These are phyloP conservation scores for Lasiodiplodia citricola DNA, from an alignment of 2,329 filamentous ascomycete genomes.

Conservation along the genomic window DNA sequence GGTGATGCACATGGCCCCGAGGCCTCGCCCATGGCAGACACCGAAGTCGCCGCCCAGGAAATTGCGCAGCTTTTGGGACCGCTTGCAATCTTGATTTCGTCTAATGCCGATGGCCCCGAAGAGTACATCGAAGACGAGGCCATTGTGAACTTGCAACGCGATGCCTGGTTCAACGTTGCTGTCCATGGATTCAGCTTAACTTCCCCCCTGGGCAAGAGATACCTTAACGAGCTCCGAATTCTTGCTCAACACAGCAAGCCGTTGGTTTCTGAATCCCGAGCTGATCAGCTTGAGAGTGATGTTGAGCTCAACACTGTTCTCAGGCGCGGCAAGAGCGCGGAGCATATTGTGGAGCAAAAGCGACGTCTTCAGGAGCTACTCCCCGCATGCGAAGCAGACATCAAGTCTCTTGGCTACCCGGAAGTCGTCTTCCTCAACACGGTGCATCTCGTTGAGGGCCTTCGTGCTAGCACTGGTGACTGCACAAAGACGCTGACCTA, in stretches of 20 bases:
- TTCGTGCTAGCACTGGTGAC: slow-evolving; percentile 84
- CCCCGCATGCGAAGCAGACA: slow-evolving; percentile 76
- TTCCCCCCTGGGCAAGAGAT: slow-evolving; percentile 73
- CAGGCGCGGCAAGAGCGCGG: slow-evolving; percentile 80
- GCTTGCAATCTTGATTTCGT: slow-evolving; percentile 81
- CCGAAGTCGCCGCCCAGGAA: slow-evolving; percentile 81
- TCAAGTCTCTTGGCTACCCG: slow-evolving; percentile 82
- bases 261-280: slow-evolving; percentile 84
- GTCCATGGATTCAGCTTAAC: slow-evolving; percentile 85
- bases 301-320: slow-evolving; percentile 96
- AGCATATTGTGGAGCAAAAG: slow-evolving; percentile 81
- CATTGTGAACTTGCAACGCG: slow-evolving; percentile 74
- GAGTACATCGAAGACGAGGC: slow-evolving; percentile 57
- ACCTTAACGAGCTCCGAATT: slow-evolving; percentile 77
- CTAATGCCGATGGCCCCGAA: slow-evolving; percentile 59
- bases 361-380: slow-evolving; percentile 75
- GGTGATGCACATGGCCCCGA: slow-evolving; percentile 79
- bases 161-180: slow-evolving; percentile 98
- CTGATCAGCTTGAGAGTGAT: slow-evolving; percentile 91
- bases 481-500: slow-evolving; percentile 90
- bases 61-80: slow-evolving; percentile 88
- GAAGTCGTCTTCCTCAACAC: slow-evolving; percentile 93
- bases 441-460: slow-evolving; percentile 84
- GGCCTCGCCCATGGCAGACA: slow-evolving; percentile 75
- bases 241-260: slow-evolving; percentile 89